phyloP scores from a whole-genome alignment of 1,284 basidiomycete genomes.

The Boletus mariae region DNA sequence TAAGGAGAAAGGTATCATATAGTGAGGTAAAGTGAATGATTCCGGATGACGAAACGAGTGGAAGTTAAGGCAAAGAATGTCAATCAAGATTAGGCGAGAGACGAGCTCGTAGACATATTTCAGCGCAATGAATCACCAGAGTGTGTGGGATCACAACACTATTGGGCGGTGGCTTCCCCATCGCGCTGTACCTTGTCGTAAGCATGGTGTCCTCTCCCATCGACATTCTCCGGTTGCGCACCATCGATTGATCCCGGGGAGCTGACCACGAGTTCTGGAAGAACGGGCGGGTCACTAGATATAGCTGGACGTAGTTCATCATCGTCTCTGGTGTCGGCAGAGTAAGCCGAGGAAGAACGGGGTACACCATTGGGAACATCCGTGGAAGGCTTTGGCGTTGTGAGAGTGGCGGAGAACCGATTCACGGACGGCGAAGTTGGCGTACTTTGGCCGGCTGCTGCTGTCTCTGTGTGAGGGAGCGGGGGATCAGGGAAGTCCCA shows the following conservation, averaged over 20 bases:
- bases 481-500: conserved; percentile 65
- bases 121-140: not conserved
- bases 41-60: conserved; percentile 19
- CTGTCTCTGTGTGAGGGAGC: conserved; percentile 25
- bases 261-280: conserved; percentile 36
- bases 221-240: conserved; percentile 15
- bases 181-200: conserved; percentile 21
- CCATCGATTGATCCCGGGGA: conserved; percentile 35
- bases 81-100: not conserved
- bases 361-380: conserved; percentile 18
- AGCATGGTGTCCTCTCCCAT: conserved; percentile 13
- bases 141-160: not conserved
- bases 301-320: conserved; percentile 25
- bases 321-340: conserved; percentile 24
- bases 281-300: conserved; percentile 32
- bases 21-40: conserved; percentile 9
- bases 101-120: not conserved
- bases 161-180: conserved; percentile 23
- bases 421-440: conserved; percentile 23
- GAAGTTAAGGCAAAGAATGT: not conserved
- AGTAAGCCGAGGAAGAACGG: conserved; percentile 31
- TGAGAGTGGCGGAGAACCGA: conserved; percentile 28
- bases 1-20: not conserved
- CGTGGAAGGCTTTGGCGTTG: conserved; percentile 32
- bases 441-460: conserved; percentile 16